These are phyloP conservation scores for Hypoxylon sp. DNA, from an alignment of 2,329 filamentous ascomycete species.

Conservation along the genomic window DNA sequence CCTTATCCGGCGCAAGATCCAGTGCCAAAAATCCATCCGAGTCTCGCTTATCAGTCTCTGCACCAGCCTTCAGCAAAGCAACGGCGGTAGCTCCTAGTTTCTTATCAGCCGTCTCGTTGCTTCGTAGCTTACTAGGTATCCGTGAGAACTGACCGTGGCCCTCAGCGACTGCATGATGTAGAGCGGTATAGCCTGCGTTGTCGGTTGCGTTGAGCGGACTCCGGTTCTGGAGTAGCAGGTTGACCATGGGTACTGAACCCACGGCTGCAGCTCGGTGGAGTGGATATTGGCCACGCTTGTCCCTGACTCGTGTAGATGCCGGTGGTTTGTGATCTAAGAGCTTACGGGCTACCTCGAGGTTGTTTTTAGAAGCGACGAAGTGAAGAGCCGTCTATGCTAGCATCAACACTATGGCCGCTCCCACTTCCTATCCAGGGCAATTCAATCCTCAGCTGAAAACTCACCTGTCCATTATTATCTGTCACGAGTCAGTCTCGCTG, in stretches of 20 bases:
- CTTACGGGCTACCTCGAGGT: conserved; percentile 82
- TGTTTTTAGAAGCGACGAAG: conserved; percentile 90
- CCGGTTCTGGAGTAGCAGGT: conserved; percentile 78
- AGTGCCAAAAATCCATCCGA: conserved; percentile 77
- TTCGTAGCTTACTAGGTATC: not conserved
- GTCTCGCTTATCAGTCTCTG: conserved; percentile 83
- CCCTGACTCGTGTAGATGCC: conserved; percentile 83
- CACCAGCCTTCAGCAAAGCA: conserved; percentile 84
- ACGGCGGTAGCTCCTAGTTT: conserved; percentile 80
- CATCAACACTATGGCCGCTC: conserved; percentile 2
- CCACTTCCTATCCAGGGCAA: conserved; percentile 7
- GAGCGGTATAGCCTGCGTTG: conserved; percentile 82
- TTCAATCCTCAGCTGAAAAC: conserved; percentile 1
- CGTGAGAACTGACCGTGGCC: conserved; percentile 68
- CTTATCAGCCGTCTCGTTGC: not conserved
- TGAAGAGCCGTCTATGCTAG: conserved; percentile 81
- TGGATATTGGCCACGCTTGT: conserved; percentile 88
- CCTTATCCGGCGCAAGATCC: conserved; percentile 86
- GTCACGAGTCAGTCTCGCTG: conserved; percentile 12
- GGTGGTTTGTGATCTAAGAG: conserved; percentile 77
- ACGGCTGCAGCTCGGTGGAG: conserved; percentile 92
- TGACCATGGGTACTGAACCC: conserved; percentile 89
- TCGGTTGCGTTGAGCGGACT: conserved; percentile 90
- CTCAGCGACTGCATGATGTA: conserved; percentile 89
- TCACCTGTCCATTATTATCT: conserved; percentile 76